A percentile compares a stretch with the other conserved stretches of the same genome.
Evolutionary conservation across 306 rosid species (phyloP).

Genomic region (Sindora glabra): DNA sequence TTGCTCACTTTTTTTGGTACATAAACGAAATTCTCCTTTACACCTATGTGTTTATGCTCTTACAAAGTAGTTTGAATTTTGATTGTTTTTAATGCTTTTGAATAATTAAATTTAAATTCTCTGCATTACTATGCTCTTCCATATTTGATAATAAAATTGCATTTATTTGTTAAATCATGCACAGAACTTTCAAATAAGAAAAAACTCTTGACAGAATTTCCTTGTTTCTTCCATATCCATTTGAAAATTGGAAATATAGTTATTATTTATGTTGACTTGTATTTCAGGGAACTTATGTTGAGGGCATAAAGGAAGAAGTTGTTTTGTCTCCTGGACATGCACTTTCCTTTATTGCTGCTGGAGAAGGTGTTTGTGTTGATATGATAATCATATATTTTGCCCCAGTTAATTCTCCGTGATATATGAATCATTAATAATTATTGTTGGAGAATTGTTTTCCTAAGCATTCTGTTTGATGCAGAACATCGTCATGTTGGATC

Average conservation of each 20-base stretch:
- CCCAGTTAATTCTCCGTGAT: neutral
- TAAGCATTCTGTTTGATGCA: conserved; percentile 28
- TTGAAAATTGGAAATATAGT: conserved; percentile 3
- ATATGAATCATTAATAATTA: neutral
- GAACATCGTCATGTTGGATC: conserved; percentile 99
- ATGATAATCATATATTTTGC: conserved; percentile 3
- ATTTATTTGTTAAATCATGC: neutral
- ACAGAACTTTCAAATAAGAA: neutral
- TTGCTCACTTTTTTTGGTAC: neutral
- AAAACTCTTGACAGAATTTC: neutral
- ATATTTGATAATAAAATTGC: neutral
- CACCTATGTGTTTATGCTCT: neutral
- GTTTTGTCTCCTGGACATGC: conserved; percentile 98
- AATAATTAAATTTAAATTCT: conserved; percentile 8
- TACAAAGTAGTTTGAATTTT: neutral
- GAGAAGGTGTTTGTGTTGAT: conserved; percentile 64
- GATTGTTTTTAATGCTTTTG: neutral
- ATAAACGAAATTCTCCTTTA: neutral
- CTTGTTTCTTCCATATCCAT: neutral
- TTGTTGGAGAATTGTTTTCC: neutral
- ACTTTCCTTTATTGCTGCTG: conserved; percentile 98
- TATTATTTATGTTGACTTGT: conserved; percentile 5
- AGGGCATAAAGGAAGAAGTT: conserved; percentile 98
- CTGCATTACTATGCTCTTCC: neutral
- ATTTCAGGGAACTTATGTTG: conserved; percentile 95